Evolutionary conservation across 176 grass and related monocot species (phyloP), one percentile per base, ranked within the genome.

Genomic region (Hyparrhenia diplandra): DNA sequence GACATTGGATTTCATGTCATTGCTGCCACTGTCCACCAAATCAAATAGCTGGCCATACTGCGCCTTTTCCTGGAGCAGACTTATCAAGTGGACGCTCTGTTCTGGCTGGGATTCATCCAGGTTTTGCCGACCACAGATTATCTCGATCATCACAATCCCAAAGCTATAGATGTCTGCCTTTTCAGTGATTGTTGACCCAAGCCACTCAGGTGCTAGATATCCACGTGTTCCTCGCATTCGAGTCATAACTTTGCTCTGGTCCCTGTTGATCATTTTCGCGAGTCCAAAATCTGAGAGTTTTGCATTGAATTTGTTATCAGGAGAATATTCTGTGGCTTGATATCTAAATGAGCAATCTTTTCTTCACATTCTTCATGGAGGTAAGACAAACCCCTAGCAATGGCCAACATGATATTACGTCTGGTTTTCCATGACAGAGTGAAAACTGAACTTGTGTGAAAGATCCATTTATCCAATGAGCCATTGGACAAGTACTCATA

Each of bases 171-270:
- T 71, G 24, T 71, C 69, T 9, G 40, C 69, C 13, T 71, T 71
- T 25, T 71, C 69, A 4, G 69, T 71, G 41, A 71, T 71, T 17
- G 27, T 71, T 18, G 69, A 47, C 0, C 69, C 69, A 5, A 71
- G 41, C 69, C 69, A 71, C 9, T 71, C 69, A 27, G 69, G 69
- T 47, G 41, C 69, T 28, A 71, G 41, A 71, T 71, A 47, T 18
- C 71, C 71, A 34, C 71, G 71, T 1, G 71, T 74, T 55, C 71
- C 71, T 35, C 71, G 14, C 47, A 74, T 55, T 6, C 71, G 71
- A 35, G 71, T 74, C 47, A 74, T 74, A 2, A 74, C 71, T 74
- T 74, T 74, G 71, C 71, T 74, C 29, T 55, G 45, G 46, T 74
- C 71, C 46, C 71, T 74, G 8, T 55, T 55, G 32, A 74, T 74